Base-by-base conservation (phyloP, 2,329 filamentous ascomycete genomes). In the Coniella vitis region DNA sequence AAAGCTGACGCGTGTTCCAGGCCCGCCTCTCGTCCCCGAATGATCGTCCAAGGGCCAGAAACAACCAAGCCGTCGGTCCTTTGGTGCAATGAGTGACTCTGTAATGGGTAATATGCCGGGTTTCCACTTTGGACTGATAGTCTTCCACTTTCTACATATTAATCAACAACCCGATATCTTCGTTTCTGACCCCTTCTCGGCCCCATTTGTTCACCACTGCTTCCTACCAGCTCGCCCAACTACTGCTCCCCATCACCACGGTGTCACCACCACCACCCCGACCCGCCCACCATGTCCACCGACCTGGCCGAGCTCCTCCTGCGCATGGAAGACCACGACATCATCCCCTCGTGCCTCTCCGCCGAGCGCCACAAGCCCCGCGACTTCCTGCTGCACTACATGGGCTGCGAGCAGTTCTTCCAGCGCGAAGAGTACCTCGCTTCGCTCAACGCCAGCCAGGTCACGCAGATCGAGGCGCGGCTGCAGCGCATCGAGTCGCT, bases 391-490 rank as follows among this genome's bases (percentile, higher is more conserved):
- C 51, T 53, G 13, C 51, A 53, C 16, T 53, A 53, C n/a, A n/a
- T 53, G 4, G 51, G 51, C 29, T 53, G 51, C 37, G 51, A 53
- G 17, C 51, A 53, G 12, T 53, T 50, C n/a, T 53, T 53, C 39
- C 51, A 53, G 5, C 47, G 51, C 12, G 51, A 53, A 38, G 47
- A 51, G 3, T 53, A 53, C 10, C 13, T 51, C 14, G 25, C 14
- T 0, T 53, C 51, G 7, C 25, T 53, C 7, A 41, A 42, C 31
- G 4, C n/a, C 10, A 44, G 38, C 3, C 51, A 53, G 13, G 35
- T 32, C 2, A 50, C 20, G 14, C 47, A 53, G 31, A 25, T 53
- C 29, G 16, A 53, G 1, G 45, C 40, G 0, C 50, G 39, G n/a
- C 48, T 53, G 1, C 44, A 47, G 3, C 44, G 48, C 1, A 51